phyloP scores from a whole-genome alignment of 352 stramenopile genomes.

The Phytophthora syringae region DNA sequence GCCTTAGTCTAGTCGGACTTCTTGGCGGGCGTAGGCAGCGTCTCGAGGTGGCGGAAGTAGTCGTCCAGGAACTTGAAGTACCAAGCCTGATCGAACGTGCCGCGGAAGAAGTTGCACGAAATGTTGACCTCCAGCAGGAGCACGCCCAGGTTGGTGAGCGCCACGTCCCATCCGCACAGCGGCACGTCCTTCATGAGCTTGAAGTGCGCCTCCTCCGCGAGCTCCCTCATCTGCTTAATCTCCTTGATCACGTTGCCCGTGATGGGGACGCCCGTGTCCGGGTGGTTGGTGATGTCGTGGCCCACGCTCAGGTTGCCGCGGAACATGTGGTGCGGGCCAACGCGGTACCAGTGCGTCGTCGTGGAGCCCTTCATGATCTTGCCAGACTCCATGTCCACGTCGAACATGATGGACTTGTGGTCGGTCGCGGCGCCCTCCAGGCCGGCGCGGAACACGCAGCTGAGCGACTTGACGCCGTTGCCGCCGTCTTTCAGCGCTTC shows the following conservation, averaged over 20 bases:
- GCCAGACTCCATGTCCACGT: conserved; percentile 95
- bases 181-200: conserved; percentile 94
- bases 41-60: conserved; percentile 84
- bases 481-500: conserved; percentile 55
- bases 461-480: conserved; percentile 79
- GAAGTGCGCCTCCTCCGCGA: conserved; percentile 88
- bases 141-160: conserved; percentile 91
- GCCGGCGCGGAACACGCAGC: conserved; percentile 81
- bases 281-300: conserved; percentile 91
- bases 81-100: conserved; percentile 87
- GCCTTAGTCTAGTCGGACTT: conserved; percentile 47
- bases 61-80: conserved; percentile 91
- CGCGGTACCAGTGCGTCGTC: conserved; percentile 97
- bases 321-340: conserved; percentile 81
- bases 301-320: conserved; percentile 79
- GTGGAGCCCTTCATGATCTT: conserved; percentile 95
- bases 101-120: conserved; percentile 96
- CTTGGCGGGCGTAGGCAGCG: conserved; percentile 51
- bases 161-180: conserved; percentile 93
- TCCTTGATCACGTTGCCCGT: conserved; percentile 91
- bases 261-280: conserved; percentile 87
- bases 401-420: conserved; percentile 98
- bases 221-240: conserved; percentile 85
- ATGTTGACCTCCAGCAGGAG: conserved; percentile 93
- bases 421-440: conserved; percentile 90